Evolutionary conservation across 495 filamentous ascomycete genomes (phyloP), one percentile per base, ranked within the genome.

Genomic region (Chaetomium cochliodes): DNA sequence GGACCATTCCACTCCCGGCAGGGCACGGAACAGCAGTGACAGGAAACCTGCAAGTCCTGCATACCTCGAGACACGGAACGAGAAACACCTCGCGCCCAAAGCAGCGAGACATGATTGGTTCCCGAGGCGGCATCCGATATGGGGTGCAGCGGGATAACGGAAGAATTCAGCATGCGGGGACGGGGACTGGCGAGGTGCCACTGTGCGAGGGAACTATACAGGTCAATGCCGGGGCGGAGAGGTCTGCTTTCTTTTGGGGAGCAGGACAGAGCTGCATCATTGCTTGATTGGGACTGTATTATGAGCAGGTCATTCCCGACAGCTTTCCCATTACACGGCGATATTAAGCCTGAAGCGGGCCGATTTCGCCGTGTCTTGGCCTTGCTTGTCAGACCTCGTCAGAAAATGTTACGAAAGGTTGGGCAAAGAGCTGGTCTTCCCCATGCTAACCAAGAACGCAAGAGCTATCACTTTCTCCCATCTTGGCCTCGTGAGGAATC

Each of bases 131-230:
- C 52, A 37, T 25, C 52, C 52, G 52, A 18, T 16, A 18, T 11
- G 28, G 30, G 25, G 12, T 52, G 52, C 52, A 30, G 52, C 28
- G 52, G 28, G 26, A 54, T 11, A 5, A 18, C 20, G 52, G 52
- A 15, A 54, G 52, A 30, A 54, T 30, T 33, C 52, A 37, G 26
- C 52, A 37, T 54, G 52, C 52, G 52, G 26, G 52, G 52, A 54
- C 16, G 28, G 52, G 28, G 28, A 54, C 25, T 37, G 28, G 52
- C 52, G 52, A 30, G 49, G 26, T 54, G 28, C n/a, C 26, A 33
- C 25, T n/a, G 20, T n/a, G 5, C 44, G 23, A 41, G 30, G 26
- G 20, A 28, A 62, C 54, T 62, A 62, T 39, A 41, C 23, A 56
- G 53, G 53, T 56, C 53, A 56, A 56, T 56, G 53, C 53, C 53